Base-by-base conservation (phyloP, 2,329 filamentous ascomycete genomes). In the Aspergillus fumigatiaffinis region DNA sequence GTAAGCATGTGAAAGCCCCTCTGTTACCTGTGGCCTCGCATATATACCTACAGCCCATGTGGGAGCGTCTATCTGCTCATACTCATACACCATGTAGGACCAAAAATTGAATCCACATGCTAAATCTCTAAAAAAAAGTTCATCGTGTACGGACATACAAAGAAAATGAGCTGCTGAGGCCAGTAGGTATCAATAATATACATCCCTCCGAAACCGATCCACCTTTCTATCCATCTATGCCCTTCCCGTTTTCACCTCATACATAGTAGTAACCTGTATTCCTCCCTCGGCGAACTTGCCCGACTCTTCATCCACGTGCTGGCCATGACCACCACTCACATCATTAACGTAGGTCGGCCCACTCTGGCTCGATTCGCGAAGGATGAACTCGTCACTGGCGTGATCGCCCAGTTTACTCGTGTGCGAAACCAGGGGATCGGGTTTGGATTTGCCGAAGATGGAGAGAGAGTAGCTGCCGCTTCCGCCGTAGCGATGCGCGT, bases 241-340 rank as follows among this genome's bases (percentile, higher is more conserved):
- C 21, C 1, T 17, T 23, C 44, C 44, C 21, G 21, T 12, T 47
- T 25, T 47, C 6, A 66, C 63, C 50, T 65, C 61, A 57, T 65
- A 66, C n/a, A 56, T 53, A 1, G 61, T 65, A 1, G 63, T 64
- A 25, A 66, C 61, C 28, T 63, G 60, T 50, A 66, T 65, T 1
- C 60, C 63, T 3, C 23, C 54, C 7, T 38, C 50, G 28, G 2
- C 1, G 44, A 47, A 47, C 9, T 47, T 23, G 23, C 59, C 61
- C 12, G 10, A n/a, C 55, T 62, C 59, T 35, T 59, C 54, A 4
- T 59, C 63, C 38, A 51, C 38, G 23, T 58, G 38, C 42, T 56
- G 49, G 26, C 42, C 50, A 9, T 35, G 26, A 21, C 56, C 61
- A 3, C 51, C 58, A 25, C 49, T 51, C 5, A 52, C 55, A 20